phyloP scores from a whole-genome alignment of 192 early-diverging fungal species.

The Coemansia sp. region DNA sequence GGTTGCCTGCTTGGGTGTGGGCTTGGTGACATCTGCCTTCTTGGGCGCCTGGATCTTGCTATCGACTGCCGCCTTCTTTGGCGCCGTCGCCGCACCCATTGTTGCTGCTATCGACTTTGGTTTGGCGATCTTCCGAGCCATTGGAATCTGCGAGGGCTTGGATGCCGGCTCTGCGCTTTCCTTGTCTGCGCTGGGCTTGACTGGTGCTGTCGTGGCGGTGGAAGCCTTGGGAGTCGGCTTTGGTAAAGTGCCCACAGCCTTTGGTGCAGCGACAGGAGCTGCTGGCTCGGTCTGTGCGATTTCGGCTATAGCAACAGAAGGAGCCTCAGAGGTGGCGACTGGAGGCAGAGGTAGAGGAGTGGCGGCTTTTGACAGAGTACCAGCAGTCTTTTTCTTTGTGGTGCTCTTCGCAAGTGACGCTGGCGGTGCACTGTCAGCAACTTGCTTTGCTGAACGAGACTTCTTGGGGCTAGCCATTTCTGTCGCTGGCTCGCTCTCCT shows the following conservation, averaged over 20 bases:
- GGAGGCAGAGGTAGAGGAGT: neutral
- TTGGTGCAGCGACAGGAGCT: neutral
- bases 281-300: neutral
- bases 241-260: neutral
- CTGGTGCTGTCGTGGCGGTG: neutral
- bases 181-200: neutral
- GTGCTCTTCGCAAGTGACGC: neutral
- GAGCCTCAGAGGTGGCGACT: neutral
- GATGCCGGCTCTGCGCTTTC: neutral
- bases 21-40: constrained; percentile 2
- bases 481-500: neutral
- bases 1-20: neutral
- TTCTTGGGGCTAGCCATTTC: neutral
- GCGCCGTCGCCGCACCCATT: neutral
- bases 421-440: neutral
- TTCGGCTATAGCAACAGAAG: neutral
- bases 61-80: neutral
- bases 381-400: neutral
- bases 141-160: constrained; percentile 13
- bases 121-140: neutral
- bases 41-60: neutral
- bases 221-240: neutral
- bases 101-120: neutral
- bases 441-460: neutral
- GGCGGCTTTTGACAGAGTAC: neutral